Base-by-base conservation (phyloP, 2,329 filamentous ascomycete genomes). In the Phyllosticta paracitricarpa region DNA sequence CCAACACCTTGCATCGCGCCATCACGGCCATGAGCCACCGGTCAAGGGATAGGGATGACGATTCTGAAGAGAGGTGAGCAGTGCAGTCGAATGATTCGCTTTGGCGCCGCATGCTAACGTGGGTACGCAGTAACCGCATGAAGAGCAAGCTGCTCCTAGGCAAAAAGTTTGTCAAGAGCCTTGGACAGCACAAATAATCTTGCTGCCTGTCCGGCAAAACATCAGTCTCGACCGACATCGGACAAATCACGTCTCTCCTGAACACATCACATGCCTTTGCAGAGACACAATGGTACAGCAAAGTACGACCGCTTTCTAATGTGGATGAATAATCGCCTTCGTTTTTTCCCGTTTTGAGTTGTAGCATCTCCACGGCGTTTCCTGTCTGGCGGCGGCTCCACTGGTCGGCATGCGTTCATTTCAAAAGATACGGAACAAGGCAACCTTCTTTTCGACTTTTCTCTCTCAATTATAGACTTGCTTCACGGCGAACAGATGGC, bases 1-100 rank as follows among this genome's bases (percentile, higher is more conserved):
- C 72, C 51, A 70, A 68, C 61, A 68, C 69, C 51, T 71, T 73
- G 60, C 64, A 73, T n/a, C 70, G 71, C 10, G 66, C 67, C 4
- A 68, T 72, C 2, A 68, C 68, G 14, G 68, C 69, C 1, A 70
- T 72, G 63, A 61, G 63, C 30, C 62, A 65, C 24, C 59, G 58
- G 25, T 58, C 63, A 14, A 48, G 64, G 4, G 60, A 60, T 19
- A 56, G 59, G 22, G 58, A 57, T 0, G 59, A 55, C n/a, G 65
- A 63, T 22, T 65, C 61, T n/a, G 65, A 65, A 52, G 66, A 69
- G 52, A 65, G 63, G 66, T 67, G 57, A 63, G 65, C 62, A 33
- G 14, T 2, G 9, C 54, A 14, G n/a, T 28, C 26, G 17, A 35
- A 14, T 35, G 26, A 56, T 9, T 6, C 25, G 52, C 0, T n/a